Percentiles rank a stretch among this genome's conserved stretches.
Conservation (phyloP, 1,284 basidiomycete species). For the Pseudozyma hubeiensis region DNA sequence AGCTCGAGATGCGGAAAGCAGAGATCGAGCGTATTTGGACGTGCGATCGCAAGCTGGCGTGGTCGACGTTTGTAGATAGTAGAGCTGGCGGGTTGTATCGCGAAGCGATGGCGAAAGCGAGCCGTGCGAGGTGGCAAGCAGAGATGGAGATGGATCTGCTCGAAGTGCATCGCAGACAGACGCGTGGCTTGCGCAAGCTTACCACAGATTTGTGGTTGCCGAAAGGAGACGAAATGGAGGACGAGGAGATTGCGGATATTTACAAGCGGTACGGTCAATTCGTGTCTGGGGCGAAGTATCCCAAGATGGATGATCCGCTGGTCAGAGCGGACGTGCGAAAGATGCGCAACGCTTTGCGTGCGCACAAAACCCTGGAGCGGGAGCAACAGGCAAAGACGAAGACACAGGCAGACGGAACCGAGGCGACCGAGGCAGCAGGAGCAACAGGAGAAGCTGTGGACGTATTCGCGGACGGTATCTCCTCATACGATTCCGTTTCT, state of each 20-base stretch:
- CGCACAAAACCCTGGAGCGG: slow-evolving; percentile 2
- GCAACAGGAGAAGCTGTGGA: background rate
- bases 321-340: slow-evolving; percentile 32
- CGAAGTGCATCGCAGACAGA: slow-evolving; percentile 30
- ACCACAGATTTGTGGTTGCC: slow-evolving; percentile 20
- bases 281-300: slow-evolving; percentile 18
- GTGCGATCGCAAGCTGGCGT: slow-evolving; percentile 45
- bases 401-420: background rate
- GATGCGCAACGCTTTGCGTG: slow-evolving; percentile 27
- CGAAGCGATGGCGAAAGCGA: slow-evolving; percentile 13
- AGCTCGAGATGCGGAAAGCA: slow-evolving; percentile 43
- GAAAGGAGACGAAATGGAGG: background rate
- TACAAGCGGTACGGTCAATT: slow-evolving; percentile 32
- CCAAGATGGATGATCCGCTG: slow-evolving; percentile 22
- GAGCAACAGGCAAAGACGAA: background rate
- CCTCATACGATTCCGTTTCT: slow-evolving; percentile 19
- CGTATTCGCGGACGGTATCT: background rate
- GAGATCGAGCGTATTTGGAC: slow-evolving; percentile 45
- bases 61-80: slow-evolving; percentile 35
- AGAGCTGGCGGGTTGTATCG: slow-evolving; percentile 30
- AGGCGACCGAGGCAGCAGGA: background rate
- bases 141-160: slow-evolving; percentile 45
- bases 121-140: slow-evolving; percentile 34
- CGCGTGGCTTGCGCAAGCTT: slow-evolving; percentile 25
- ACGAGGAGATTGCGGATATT: slow-evolving; percentile 8